A percentile compares a stretch with the other conserved stretches of the same genome.
Conservation (phyloP, 2,329 filamentous ascomycete species). For the Fusarium goolgardi region DNA sequence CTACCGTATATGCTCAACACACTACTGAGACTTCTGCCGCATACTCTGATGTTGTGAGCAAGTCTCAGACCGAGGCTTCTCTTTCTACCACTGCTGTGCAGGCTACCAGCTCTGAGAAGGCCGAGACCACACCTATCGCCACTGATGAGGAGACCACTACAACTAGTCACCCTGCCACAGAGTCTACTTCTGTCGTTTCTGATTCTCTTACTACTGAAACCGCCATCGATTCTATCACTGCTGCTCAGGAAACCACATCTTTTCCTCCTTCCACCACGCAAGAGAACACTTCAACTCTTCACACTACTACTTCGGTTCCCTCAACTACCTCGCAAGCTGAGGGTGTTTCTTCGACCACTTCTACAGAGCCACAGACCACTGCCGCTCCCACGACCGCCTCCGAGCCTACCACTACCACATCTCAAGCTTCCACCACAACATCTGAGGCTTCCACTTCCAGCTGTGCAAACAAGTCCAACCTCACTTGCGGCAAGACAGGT, state of each 20-base stretch:
- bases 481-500: slow-evolving; percentile 25
- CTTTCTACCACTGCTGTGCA: slow-evolving; percentile 13
- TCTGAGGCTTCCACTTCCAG: slow-evolving; percentile 10
- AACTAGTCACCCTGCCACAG: background rate
- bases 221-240: background rate
- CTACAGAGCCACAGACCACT: slow-evolving; percentile 6
- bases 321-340: slow-evolving; percentile 2
- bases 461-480: slow-evolving; percentile 14
- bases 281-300: background rate
- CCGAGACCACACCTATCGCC: slow-evolving; percentile 10
- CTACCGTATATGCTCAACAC: background rate
- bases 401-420: slow-evolving; percentile 19
- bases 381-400: no score
- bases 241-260: slow-evolving; percentile 5
- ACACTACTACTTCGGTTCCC: slow-evolving; percentile 12
- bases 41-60: slow-evolving; percentile 7
- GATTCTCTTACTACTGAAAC: slow-evolving; percentile 3
- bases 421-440: slow-evolving; percentile 19
- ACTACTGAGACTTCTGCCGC: slow-evolving; percentile 4
- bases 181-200: slow-evolving; percentile 3
- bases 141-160: slow-evolving; percentile 10
- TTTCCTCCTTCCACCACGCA: background rate
- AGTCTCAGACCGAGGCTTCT: background rate
- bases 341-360: background rate
- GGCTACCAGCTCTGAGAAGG: slow-evolving; percentile 4